Evolutionary conservation across 805 yeast genomes (phyloP).

Genomic region (Lachancea sp.): DNA sequence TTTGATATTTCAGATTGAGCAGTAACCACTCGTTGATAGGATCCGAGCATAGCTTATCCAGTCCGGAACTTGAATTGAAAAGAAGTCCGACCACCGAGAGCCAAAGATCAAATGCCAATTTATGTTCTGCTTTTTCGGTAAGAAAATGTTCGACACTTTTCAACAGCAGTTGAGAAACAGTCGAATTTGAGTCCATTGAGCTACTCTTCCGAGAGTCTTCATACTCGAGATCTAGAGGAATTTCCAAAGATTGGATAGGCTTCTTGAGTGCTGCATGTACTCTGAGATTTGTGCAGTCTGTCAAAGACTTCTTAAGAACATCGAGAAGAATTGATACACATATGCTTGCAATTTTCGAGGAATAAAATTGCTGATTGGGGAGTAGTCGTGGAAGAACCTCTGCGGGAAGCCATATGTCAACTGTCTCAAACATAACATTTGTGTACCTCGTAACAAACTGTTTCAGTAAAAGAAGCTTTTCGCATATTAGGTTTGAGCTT

Average conservation of each 20-base stretch:
- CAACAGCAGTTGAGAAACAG: conserved; percentile 9
- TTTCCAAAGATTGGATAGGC: neutral
- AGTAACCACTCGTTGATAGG: conserved; percentile 17
- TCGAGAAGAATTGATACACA: conserved; percentile 21
- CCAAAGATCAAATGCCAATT: conserved; percentile 29
- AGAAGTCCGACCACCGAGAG: conserved; percentile 23
- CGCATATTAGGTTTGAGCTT: conserved; percentile 23
- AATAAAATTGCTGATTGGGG: conserved; percentile 15
- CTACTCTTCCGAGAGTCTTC: neutral
- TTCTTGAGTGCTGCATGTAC: neutral
- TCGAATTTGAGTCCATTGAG: neutral
- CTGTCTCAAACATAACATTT: conserved; percentile 16
- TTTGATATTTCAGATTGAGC: conserved; percentile 17
- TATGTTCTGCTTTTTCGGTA: conserved; percentile 15
- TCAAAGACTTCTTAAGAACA: conserved; percentile 20
- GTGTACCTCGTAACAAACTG: conserved; percentile 21
- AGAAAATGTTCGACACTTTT: conserved; percentile 15
- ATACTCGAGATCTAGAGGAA: neutral
- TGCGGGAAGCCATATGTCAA: conserved; percentile 22
- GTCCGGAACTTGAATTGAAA: conserved; percentile 13
- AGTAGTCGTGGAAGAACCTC: conserved; percentile 24
- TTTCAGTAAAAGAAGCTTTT: conserved; percentile 21
- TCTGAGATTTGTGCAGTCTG: conserved; percentile 2
- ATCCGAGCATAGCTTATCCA: conserved; percentile 7
- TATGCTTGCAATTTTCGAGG: conserved; percentile 16